Base-by-base conservation (phyloP, 768 basidiomycete genomes). In the Xanthoconium stramineum region DNA sequence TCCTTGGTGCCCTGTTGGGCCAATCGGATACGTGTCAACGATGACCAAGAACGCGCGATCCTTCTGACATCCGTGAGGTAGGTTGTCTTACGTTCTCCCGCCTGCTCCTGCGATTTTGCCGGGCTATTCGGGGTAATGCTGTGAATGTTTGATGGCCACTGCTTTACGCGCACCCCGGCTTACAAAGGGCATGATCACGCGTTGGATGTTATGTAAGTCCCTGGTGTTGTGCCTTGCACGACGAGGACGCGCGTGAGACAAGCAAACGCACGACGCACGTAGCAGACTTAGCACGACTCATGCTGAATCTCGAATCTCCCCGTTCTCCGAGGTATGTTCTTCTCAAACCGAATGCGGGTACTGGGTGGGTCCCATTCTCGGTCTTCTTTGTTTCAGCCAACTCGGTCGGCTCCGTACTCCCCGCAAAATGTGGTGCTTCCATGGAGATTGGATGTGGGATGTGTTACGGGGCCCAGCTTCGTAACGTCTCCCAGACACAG, bases 21-120 rank as follows among this genome's bases (percentile, higher is more conserved):
- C n/a, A 91, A 91, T 67, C 84, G 88, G 65, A 80, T 88, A 49
- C 85, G 84, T 55, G 79, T 82, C 29, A 83, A 88, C 60, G 85
- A 91, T 68, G 77, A 84, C 62, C 82, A 85, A 66, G 84, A 88
- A 62, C 80, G 88, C 43, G 81, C 76, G 6, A 73, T 90, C 39
- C 85, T 89, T 4, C 76, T 91, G 15, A 87, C 84, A 28, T 84
- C 83, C 7, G 90, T 91, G 89, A 90, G 90, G 83, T 84, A 61
- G 33, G 15, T 51, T 8, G n/a, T 40, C 12, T 24, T 19, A 3
- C 13, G 24, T 13, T 32, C 33, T 17, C 7, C 5, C 19, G 19
- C 32, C 42, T 29, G 24, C 53, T 39, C 44, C 6, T 36, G 9
- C 20, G 4, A 11, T 48, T 29, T 33, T n/a, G 10, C n/a, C n/a